Evolutionary conservation across 345 rosid species (phyloP).

Genomic region (Gossypium sturtianum): DNA sequence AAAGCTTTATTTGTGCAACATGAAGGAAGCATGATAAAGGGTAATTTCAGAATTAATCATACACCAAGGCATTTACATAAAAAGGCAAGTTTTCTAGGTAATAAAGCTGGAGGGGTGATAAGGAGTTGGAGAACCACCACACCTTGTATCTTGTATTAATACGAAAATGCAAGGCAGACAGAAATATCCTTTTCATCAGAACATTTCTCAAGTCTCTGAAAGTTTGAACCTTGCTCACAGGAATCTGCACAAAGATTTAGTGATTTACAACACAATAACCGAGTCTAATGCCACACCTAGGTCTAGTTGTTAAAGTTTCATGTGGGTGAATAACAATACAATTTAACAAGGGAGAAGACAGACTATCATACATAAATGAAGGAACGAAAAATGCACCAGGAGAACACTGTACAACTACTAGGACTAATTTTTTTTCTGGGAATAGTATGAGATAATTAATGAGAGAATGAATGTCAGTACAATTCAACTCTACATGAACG

Average conservation of each 20-base stretch:
- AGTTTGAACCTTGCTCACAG: slow-evolving; percentile 79
- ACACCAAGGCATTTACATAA: background rate
- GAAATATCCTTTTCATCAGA: slow-evolving; percentile 96
- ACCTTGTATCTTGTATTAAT: slow-evolving; percentile 99
- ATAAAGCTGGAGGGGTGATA: background rate
- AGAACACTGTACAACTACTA: background rate
- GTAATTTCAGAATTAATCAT: slow-evolving; percentile 6
- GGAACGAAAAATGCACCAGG: background rate
- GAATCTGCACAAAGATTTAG: slow-evolving; percentile 62
- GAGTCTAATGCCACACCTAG: background rate
- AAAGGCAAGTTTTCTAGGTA: background rate
- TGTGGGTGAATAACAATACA: background rate
- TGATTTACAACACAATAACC: slow-evolving; percentile 10
- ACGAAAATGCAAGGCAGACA: slow-evolving; percentile 96
- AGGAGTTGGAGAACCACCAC: slow-evolving; percentile 6
- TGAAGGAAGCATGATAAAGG: background rate
- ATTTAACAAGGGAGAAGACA: background rate
- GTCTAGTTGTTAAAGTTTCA: background rate
- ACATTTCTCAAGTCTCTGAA: slow-evolving; percentile 90
- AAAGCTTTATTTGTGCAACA: background rate
- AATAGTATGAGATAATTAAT: background rate
- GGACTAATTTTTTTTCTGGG: background rate
- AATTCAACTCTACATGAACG: background rate
- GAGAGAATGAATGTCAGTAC: background rate
- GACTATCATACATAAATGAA: slow-evolving; percentile 2